These are phyloP conservation scores for Pterocarpus santalinus DNA, from an alignment of 306 rosid genomes.

Conservation along the genomic window DNA sequence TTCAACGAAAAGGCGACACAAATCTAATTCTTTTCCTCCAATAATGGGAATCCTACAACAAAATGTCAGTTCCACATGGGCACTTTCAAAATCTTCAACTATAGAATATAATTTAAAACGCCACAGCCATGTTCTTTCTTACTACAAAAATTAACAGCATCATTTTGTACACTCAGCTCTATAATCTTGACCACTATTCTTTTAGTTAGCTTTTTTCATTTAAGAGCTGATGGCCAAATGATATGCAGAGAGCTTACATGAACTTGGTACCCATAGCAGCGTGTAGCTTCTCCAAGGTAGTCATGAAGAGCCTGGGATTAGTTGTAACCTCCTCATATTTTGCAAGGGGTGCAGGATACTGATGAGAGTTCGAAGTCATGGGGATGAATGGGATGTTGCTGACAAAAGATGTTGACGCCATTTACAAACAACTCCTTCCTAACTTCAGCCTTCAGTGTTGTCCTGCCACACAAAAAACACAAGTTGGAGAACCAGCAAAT, in stretches of 20 bases:
- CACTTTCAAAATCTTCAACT: neutral
- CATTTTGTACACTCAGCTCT: neutral
- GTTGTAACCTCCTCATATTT: constrained; percentile 65
- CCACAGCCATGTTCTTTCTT: neutral
- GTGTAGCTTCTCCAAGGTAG: constrained; percentile 78
- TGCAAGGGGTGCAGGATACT: constrained; percentile 68
- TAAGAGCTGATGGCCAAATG: too few relatives aligned
- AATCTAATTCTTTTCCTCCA: constrained; percentile 84
- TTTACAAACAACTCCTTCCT: constrained; percentile 30
- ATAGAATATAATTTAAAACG: neutral
- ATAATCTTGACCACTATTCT: neutral
- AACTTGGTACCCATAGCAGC: constrained; percentile 81
- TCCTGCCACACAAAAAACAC: neutral
- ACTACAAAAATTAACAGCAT: neutral
- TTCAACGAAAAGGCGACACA: constrained; percentile 79
- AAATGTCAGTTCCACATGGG: neutral
- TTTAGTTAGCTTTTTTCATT: too few relatives aligned
- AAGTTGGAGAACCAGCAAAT: neutral
- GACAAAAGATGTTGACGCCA: constrained; percentile 69
- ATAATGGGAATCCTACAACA: constrained; percentile 77
- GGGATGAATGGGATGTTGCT: constrained; percentile 50
- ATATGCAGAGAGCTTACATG: constrained; percentile 57
- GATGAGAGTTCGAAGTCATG: constrained; percentile 44
- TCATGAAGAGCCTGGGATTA: constrained; percentile 67
- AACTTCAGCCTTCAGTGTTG: constrained; percentile 4